Evolutionary conservation across 176 grass and related monocot species (phyloP).

Genomic region (Cymbopogon citratus): DNA sequence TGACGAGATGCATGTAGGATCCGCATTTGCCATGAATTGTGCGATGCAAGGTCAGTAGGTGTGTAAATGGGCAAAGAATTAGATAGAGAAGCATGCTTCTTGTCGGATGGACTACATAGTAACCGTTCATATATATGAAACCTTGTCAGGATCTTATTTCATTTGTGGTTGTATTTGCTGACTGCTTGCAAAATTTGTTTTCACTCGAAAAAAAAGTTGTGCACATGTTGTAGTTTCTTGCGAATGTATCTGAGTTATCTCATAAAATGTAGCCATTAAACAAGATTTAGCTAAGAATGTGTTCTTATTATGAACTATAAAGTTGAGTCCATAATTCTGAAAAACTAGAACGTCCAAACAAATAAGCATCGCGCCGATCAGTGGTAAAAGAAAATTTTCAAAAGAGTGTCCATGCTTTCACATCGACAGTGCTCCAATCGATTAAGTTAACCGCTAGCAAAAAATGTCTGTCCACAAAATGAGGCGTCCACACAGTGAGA

Average conservation of each 20-base stretch:
- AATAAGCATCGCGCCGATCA: too few relatives aligned
- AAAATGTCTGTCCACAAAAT: not conserved
- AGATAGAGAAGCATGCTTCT: not conserved
- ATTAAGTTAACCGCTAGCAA: too few relatives aligned
- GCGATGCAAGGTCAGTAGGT: not conserved
- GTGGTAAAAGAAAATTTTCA: too few relatives aligned
- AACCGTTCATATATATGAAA: not conserved
- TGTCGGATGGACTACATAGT: not conserved
- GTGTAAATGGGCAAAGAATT: not conserved
- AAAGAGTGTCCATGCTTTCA: too few relatives aligned
- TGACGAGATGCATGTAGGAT: not conserved
- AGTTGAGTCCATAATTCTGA: not conserved
- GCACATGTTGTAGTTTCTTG: not conserved
- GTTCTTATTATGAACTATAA: not conserved
- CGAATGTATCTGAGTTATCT: not conserved
- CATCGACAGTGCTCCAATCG: too few relatives aligned
- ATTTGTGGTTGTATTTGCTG: not conserved
- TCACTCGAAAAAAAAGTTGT: not conserved
- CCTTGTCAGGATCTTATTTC: not conserved
- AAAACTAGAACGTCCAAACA: too few relatives aligned
- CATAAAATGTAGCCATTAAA: not conserved
- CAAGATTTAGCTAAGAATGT: not conserved
- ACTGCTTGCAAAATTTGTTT: not conserved
- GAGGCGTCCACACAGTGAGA: not conserved
- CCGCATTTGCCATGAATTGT: too few relatives aligned